Percentiles rank a stretch among this genome's conserved stretches.
These are phyloP conservation scores for Tolypocladium amazonense DNA, from an alignment of 2,329 filamentous ascomycete species.

Conservation along the genomic window DNA sequence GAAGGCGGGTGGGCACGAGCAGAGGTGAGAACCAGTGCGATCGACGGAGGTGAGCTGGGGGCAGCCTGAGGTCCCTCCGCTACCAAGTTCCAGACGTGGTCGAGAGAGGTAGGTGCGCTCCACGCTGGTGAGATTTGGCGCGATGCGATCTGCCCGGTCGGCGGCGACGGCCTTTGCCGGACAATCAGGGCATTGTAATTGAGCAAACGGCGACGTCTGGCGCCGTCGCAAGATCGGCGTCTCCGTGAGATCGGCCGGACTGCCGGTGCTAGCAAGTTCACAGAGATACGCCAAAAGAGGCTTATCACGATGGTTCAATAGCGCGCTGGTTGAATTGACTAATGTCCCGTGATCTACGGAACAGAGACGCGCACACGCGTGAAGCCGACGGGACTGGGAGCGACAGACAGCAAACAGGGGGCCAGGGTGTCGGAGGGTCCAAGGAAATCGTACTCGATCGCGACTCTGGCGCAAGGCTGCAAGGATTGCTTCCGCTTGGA, in stretches of 20 bases:
- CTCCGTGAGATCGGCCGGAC: background rate
- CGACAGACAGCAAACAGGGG: background rate
- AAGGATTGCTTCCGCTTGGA: background rate
- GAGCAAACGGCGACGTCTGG: background rate
- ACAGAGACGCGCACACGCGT: background rate
- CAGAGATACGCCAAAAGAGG: background rate
- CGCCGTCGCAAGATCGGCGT: background rate
- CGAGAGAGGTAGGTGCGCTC: background rate
- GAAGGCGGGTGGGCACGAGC: background rate
- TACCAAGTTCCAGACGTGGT: background rate
- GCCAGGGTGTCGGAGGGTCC: background rate
- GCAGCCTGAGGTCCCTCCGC: background rate
- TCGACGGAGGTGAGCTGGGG: background rate
- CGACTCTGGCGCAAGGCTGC: background rate
- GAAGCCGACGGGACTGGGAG: background rate
- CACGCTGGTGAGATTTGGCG: background rate
- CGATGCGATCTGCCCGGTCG: background rate
- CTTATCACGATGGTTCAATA: background rate
- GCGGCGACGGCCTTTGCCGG: background rate
- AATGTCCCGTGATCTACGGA: background rate
- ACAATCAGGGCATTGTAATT: background rate
- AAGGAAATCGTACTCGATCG: background rate
- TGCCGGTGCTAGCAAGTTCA: background rate
- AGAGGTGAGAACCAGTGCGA: background rate
- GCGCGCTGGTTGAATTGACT: background rate